Evolutionary conservation across 208 protist genomes (phyloP), one percentile per base, ranked within the genome.

Genomic region (Leishmania mexicana): DNA sequence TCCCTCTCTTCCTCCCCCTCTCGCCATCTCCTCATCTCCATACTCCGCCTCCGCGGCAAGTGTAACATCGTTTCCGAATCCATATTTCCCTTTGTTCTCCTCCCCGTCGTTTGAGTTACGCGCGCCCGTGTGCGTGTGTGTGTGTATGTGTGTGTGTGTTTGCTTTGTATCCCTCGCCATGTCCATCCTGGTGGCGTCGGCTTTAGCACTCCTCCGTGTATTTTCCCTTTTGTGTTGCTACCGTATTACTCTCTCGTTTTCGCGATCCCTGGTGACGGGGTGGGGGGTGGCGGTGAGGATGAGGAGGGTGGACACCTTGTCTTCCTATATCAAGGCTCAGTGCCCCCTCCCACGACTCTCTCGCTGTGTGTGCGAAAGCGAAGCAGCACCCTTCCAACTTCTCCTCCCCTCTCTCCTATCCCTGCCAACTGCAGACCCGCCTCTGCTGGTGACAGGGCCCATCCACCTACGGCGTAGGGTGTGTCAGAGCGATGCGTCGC

Each of bases 61-160:
- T 0, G 45, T 6, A 47, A 11, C 45, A 47, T 47, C 45, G 45
- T 10, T 47, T 47, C 45, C 45, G 8, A 13, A 13, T 47, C 45
- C 53, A 24, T 57, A 0, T 57, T 24, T 57, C 53, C 53, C 53
- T 24, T 57, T 15, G 24, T 7, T 49, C n/a, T 51, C 13, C 15
- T 51, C 11, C 38, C 1, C 8, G 38, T 72, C 0, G 31, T 5
- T 72, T 40, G 7, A 13, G 11, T 8, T 72, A 51, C 7, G 11
- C 58, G n/a, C 58, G 28, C 42, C 47, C 38, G 47, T 76, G 78
- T 81, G 45, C 54, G 67, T 75, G 64, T 47, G 64, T 35, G 31
- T n/a, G n/a, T n/a, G n/a, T n/a, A n/a, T n/a, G n/a, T n/a, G n/a
- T 35, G 68, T n/a, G 17, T 70, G 17, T 71, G 8, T 10, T 40